These are phyloP conservation scores for Boletus eberwhitei DNA, from an alignment of 768 basidiomycete genomes.

Conservation along the genomic window DNA sequence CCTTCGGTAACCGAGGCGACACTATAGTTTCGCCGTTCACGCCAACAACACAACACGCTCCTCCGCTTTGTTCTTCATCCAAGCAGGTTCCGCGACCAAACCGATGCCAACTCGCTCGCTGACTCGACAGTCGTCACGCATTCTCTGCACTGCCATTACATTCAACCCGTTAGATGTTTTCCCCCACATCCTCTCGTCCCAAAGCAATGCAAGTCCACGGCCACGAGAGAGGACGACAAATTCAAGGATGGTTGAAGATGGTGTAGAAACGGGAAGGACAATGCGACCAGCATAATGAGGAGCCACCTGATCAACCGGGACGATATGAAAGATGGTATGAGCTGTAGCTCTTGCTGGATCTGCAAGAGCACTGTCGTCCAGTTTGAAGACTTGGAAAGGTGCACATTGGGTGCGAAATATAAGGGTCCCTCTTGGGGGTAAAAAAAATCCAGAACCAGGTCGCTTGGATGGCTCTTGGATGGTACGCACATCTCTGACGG, in stretches of 20 bases:
- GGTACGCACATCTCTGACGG: constrained; percentile 2
- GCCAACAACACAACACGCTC: constrained; percentile 11
- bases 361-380: neutral
- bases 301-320: neutral
- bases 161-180: constrained; percentile 14
- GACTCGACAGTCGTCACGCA: constrained; percentile 1
- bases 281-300: constrained; percentile 11
- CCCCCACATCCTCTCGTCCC: constrained; percentile 11
- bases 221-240: constrained; percentile 22
- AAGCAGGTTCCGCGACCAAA: constrained; percentile 16
- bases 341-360: neutral
- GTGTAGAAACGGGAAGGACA: constrained; percentile 12
- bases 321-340: constrained; percentile 12
- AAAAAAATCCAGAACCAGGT: neutral
- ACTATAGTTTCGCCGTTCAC: neutral
- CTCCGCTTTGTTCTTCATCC: constrained; percentile 7
- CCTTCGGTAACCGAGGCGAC: too few species aligned
- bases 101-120: constrained; percentile 22
- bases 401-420: constrained; percentile 21
- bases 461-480: neutral
- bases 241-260: constrained; percentile 6
- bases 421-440: constrained; percentile 18
- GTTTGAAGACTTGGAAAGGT: constrained; percentile 4
- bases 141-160: constrained; percentile 19
- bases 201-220: neutral